Conservation (phyloP, 148 eudicot genomes). For the Vaccinium macrocarpon region DNA sequence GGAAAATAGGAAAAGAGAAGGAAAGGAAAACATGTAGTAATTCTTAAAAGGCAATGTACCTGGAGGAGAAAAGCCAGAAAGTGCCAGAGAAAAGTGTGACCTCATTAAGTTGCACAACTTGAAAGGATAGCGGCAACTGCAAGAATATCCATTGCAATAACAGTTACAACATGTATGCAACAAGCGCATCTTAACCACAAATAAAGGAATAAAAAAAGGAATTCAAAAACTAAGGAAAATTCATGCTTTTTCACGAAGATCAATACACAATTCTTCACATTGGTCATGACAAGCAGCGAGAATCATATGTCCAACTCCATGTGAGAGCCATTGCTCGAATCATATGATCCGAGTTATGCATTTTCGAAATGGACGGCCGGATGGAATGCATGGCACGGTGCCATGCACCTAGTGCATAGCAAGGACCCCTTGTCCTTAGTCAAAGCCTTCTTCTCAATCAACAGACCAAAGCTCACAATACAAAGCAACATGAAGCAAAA, state of each 20-base stretch:
- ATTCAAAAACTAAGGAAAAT: not conserved
- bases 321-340: no score
- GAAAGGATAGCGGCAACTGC: not conserved
- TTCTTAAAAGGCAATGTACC: not conserved
- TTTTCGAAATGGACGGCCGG: no score
- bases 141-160: not conserved
- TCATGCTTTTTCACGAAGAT: not conserved
- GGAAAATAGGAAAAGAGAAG: not conserved
- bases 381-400: no score
- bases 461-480: not conserved
- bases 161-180: no score
- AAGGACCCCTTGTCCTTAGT: not conserved
- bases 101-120: not conserved
- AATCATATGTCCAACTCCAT: not conserved
- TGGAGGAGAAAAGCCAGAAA: not conserved
- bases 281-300: not conserved
- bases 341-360: no score
- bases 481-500: not conserved
- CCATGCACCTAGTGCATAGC: no score
- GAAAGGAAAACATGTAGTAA: not conserved
- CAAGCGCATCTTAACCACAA: no score
- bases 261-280: not conserved
- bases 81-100: not conserved
- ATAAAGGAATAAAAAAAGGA: not conserved
- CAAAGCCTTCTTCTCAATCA: not conserved